Percentiles rank a stretch among this genome's conserved stretches.
Evolutionary conservation across 306 rosid species (phyloP).

Genomic region (Prunus mira): DNA sequence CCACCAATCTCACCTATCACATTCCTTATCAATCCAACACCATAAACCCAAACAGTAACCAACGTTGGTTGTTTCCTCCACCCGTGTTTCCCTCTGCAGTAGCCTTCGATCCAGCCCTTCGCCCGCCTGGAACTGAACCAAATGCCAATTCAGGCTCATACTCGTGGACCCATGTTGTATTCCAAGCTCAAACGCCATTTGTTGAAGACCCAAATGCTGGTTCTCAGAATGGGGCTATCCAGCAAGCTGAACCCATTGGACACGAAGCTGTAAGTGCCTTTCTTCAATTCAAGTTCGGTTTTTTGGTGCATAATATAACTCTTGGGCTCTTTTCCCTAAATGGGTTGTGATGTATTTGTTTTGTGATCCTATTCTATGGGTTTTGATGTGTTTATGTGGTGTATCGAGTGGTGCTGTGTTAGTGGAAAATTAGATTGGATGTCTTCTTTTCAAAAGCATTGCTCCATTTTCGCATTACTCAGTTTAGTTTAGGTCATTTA

Average conservation of each 20-base stretch:
- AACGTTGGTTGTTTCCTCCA: slow-evolving; percentile 27
- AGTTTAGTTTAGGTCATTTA: background rate
- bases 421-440: background rate
- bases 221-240: slow-evolving; percentile 27
- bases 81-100: slow-evolving; percentile 19
- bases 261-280: slow-evolving; percentile 30
- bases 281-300: background rate
- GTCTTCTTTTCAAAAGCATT: background rate
- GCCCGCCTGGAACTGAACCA: slow-evolving; percentile 56
- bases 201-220: slow-evolving; percentile 24
- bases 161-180: slow-evolving; percentile 26
- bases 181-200: slow-evolving; percentile 17
- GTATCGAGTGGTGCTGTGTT: background rate
- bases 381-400: background rate
- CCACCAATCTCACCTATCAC: slow-evolving; percentile 22
- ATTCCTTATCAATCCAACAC: slow-evolving; percentile 20
- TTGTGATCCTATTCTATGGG: background rate
- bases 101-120: slow-evolving; percentile 31
- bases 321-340: background rate
- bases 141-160: slow-evolving; percentile 14
- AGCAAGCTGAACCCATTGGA: slow-evolving; percentile 25
- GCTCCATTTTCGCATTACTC: background rate
- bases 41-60: slow-evolving; percentile 17
- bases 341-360: background rate
- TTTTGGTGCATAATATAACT: background rate